These are phyloP conservation scores for Calonectria naviculata DNA, from an alignment of 2,329 filamentous ascomycete species.

Conservation along the genomic window DNA sequence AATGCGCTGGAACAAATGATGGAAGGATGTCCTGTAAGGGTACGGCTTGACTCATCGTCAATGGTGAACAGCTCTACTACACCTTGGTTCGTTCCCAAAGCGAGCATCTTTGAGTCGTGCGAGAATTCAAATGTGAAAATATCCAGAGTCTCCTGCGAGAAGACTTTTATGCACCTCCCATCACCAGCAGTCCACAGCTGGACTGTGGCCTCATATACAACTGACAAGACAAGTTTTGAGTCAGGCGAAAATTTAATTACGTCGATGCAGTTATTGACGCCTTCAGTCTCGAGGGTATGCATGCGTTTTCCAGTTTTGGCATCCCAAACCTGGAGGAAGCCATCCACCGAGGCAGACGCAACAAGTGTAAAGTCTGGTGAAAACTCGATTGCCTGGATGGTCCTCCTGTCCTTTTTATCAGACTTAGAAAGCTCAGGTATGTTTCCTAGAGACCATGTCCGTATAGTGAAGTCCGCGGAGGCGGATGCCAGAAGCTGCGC, in stretches of 20 bases:
- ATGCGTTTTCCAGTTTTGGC: background rate
- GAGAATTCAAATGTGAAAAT: background rate
- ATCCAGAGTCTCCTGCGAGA: background rate
- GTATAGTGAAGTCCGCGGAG: background rate
- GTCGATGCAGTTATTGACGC: background rate
- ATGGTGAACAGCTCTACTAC: background rate
- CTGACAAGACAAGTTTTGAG: background rate
- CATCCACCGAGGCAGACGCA: background rate
- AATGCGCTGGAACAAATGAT: background rate
- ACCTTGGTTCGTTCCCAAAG: background rate
- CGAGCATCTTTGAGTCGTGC: background rate
- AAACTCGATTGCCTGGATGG: background rate
- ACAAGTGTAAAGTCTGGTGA: background rate
- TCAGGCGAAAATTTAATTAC: background rate
- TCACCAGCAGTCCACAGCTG: background rate
- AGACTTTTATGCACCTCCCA: background rate
- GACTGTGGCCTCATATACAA: background rate
- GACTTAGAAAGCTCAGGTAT: background rate
- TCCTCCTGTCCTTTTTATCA: background rate
- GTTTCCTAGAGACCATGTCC: background rate
- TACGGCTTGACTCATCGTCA: background rate
- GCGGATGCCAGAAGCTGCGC: background rate
- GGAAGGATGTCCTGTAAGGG: background rate
- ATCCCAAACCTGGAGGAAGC: background rate
- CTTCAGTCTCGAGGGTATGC: background rate